A percentile compares a stretch with the other conserved stretches of the same genome.
phyloP scores from a whole-genome alignment of 805 yeast species.

The Brettanomyces naardenensis region DNA sequence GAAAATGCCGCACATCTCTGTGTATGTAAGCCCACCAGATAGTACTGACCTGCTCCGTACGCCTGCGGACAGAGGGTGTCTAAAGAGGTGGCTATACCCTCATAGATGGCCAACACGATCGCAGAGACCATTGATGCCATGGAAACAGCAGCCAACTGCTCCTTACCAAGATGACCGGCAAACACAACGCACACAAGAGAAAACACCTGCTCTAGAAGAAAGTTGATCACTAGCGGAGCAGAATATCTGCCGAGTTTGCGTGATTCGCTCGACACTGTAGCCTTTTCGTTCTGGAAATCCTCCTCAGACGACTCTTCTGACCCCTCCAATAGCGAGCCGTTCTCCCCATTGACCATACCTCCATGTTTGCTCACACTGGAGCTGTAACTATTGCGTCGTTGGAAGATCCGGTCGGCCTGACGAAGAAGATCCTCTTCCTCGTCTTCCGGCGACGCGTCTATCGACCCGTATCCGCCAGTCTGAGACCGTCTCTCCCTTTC shows the following conservation, averaged over 20 bases:
- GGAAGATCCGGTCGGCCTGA: constrained; percentile 21
- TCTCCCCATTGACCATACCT: constrained; percentile 6
- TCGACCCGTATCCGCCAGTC: constrained; percentile 15
- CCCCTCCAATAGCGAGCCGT: too few relatives aligned
- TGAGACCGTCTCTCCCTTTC: constrained; percentile 27
- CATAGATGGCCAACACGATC: constrained; percentile 63
- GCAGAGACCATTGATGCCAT: constrained; percentile 76
- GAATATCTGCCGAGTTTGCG: constrained; percentile 33
- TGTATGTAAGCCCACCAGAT: constrained; percentile 59
- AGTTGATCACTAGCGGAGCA: constrained; percentile 55
- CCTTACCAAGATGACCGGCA: constrained; percentile 69
- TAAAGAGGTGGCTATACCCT: constrained; percentile 67
- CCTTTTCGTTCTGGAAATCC: constrained; percentile 24
- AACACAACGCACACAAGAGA: constrained; percentile 71
- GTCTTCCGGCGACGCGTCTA: constrained; percentile 4
- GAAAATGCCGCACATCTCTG: constrained; percentile 62
- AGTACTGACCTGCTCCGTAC: constrained; percentile 57
- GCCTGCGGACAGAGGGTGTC: constrained; percentile 80
- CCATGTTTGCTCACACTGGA: constrained; percentile 4
- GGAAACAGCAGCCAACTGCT: constrained; percentile 69
- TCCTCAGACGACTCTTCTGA: constrained; percentile 12
- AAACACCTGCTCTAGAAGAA: constrained; percentile 48
- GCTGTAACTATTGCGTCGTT: constrained; percentile 10
- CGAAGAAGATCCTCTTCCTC: constrained; percentile 12
- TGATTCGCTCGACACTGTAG: constrained; percentile 23